Evolutionary conservation across 75 land plant species (phyloP).

Genomic region (Azolla pinnata): DNA sequence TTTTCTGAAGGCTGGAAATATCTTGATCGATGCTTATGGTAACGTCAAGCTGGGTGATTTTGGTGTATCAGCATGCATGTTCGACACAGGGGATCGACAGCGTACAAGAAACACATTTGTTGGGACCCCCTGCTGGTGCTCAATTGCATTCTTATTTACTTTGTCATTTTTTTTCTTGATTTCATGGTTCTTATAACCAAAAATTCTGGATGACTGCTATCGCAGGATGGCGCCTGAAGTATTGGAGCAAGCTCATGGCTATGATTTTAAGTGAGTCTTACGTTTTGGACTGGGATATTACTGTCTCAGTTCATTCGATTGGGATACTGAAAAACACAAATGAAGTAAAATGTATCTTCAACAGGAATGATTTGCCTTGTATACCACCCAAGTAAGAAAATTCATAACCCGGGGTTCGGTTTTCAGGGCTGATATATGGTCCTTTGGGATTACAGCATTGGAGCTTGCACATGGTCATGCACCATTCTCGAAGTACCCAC

Average conservation of each 20-base stretch:
- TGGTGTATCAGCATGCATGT: constrained; percentile 92
- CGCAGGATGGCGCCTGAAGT: constrained; percentile 99
- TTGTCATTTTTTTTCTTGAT: not conserved
- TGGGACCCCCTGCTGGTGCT: constrained; percentile 87
- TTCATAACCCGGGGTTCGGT: too few relatives aligned
- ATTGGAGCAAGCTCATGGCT: constrained; percentile 87
- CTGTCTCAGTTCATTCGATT: too few relatives aligned
- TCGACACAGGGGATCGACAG: constrained; percentile 79
- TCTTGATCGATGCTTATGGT: constrained; percentile 59
- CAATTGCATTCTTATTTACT: not conserved
- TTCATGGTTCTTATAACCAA: not conserved
- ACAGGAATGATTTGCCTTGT: too few relatives aligned
- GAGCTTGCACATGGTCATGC: constrained; percentile 99
- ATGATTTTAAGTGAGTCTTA: constrained; percentile 91
- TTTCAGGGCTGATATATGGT: constrained; percentile 96
- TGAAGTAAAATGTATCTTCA: too few relatives aligned
- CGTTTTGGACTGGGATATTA: too few relatives aligned
- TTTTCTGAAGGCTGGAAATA: constrained; percentile 72
- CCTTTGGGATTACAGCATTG: constrained; percentile 94
- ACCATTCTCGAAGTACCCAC: constrained; percentile 97
- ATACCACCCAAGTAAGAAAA: too few relatives aligned
- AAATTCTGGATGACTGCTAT: not conserved
- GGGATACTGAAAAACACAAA: too few relatives aligned
- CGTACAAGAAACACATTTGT: constrained; percentile 81
- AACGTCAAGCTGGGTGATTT: constrained; percentile 73